Base-by-base conservation (phyloP, 2,329 filamentous ascomycete species). In the Diaporthe ilicicola region DNA sequence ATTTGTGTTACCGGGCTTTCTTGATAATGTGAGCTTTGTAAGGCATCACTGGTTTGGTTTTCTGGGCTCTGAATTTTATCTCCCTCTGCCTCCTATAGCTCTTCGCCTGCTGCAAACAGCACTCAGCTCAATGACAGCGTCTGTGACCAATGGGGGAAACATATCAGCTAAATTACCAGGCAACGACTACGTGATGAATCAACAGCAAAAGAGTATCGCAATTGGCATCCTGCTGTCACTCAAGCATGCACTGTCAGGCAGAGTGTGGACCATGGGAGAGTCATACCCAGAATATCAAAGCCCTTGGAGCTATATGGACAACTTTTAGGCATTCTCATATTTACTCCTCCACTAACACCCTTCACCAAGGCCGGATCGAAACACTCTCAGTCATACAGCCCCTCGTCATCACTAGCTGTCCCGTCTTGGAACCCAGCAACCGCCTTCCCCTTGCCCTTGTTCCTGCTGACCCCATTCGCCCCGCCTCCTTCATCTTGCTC, bases 401-500 rank as follows among this genome's bases (percentile, higher is more conserved):
- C 87, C 59, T 90, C 88, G 65, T 90, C 88, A 72, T 87, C 88
- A 73, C 85, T 87, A 22, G 83, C 86, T n/a, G 82, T 85, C 24
- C 84, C 83, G n/a, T 88, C 83, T 75, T 85, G 82, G 73, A 90
- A 88, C 39, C 81, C 81, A 72, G 84, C 84, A 19, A 84, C 81
- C 3, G 83, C 88, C 76, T 89, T 90, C 1, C 84, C 88, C 78
- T 90, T 90, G 9, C 86, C 87, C 75, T 89, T 88, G n/a, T 77
- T 74, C 73, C 74, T 75, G 42, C 56, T 66, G 54, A 42, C 42
- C 56, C 77, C 72, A 10, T 73, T 76, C 17, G 53, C 79, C 15
- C 76, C 75, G 7, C 76, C 76, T 1, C 27, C 65, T 9, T 42
- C 69, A n/a, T 77, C 80, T 66, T 77, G 76, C 44, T 75, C 70